These are phyloP conservation scores for Aspergillus taichungensis DNA, from an alignment of 495 filamentous ascomycete species.

Conservation along the genomic window DNA sequence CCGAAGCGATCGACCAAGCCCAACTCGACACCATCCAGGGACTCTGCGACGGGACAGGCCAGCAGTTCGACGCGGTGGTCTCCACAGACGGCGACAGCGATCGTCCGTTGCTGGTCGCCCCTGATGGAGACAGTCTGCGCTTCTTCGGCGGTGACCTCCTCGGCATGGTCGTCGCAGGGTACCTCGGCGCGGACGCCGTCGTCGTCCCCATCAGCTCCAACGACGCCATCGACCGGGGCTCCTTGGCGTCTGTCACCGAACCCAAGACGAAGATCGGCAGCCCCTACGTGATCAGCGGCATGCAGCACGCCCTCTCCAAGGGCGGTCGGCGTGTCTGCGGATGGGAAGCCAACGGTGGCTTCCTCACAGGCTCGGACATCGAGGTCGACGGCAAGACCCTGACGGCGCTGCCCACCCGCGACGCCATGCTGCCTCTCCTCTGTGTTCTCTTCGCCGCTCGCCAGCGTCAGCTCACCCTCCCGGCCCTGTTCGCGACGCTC, in stretches of 20 bases:
- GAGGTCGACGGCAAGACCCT: conserved; percentile 11
- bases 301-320: conserved; percentile 14
- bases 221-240: conserved; percentile 18
- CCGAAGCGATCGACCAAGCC: conserved; percentile 21
- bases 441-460: conserved; percentile 13
- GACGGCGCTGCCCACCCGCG: conserved; percentile 18
- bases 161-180: conserved; percentile 19
- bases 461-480: conserved; percentile 3
- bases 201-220: conserved; percentile 22
- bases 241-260: conserved; percentile 8
- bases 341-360: conserved; percentile 24
- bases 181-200: conserved; percentile 15
- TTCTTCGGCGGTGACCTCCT: conserved; percentile 21
- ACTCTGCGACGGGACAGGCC: conserved; percentile 10
- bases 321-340: conserved; percentile 13
- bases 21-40: conserved; percentile 15
- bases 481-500: conserved; percentile 12
- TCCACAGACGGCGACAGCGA: conserved; percentile 23
- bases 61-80: conserved; percentile 14
- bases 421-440: conserved; percentile 16
- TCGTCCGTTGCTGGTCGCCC: conserved; percentile 18
- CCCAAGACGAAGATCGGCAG: conserved; percentile 22
- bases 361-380: conserved; percentile 21
- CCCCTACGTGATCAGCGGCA: conserved; percentile 21
- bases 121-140: conserved; percentile 11